These are phyloP conservation scores for Cutaneotrichosporon daszewskae DNA, from an alignment of 1,284 basidiomycete genomes.

Conservation along the genomic window DNA sequence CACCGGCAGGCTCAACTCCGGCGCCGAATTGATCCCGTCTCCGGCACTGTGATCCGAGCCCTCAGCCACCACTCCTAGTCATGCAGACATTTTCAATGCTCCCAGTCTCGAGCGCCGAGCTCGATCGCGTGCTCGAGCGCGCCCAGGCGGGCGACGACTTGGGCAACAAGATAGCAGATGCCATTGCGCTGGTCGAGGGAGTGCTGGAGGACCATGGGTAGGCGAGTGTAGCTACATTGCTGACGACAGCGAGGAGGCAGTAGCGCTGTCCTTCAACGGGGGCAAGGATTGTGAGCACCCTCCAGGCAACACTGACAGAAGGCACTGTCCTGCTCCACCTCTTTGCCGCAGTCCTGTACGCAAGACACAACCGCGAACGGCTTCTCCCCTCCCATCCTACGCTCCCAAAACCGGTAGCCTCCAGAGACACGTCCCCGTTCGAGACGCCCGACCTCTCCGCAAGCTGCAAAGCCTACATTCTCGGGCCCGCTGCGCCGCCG, in stretches of 20 bases:
- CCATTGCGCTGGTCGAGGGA: constrained; percentile 68
- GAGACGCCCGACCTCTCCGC: too few species aligned
- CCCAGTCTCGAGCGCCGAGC: too few species aligned
- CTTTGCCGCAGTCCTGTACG: constrained; percentile 62
- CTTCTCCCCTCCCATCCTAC: too few species aligned
- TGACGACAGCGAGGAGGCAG: constrained; percentile 55
- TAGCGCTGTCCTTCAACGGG: constrained; percentile 92
- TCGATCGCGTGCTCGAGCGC: constrained; percentile 30
- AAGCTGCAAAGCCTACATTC: background rate
- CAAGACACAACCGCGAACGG: constrained; percentile 30
- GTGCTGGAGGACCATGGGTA: constrained; percentile 55
- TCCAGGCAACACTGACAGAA: constrained; percentile 37
- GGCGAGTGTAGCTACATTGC: background rate
- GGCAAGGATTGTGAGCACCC: constrained; percentile 87
- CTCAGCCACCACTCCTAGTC: background rate
- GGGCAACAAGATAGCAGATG: constrained; percentile 62
- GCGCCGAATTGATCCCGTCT: background rate
- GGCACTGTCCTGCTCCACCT: constrained; percentile 93
- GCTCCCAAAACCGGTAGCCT: background rate
- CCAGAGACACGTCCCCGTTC: background rate
- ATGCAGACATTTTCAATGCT: too few species aligned
- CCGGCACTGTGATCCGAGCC: background rate
- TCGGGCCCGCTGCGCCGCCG: constrained; percentile 10
- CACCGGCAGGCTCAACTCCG: background rate
- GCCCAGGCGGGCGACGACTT: constrained; percentile 26